phyloP scores from a whole-genome alignment of 148 eudicot species.

The Rhododendron vialii region DNA sequence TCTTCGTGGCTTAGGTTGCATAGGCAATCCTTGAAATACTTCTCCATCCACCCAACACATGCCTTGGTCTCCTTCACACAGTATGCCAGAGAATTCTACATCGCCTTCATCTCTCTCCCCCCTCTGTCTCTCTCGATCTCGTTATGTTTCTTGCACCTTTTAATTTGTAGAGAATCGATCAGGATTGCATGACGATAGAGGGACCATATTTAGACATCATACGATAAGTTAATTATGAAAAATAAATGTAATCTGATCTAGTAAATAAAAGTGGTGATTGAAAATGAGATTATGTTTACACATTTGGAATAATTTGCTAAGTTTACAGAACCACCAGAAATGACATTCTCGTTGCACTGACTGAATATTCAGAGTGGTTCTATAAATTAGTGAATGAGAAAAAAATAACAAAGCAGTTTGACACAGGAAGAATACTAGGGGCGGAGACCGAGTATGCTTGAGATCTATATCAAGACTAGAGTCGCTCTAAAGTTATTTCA shows the following conservation, averaged over 20 bases:
- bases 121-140: background rate
- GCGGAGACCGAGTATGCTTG: too few species aligned
- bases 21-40: slow-evolving; percentile 75
- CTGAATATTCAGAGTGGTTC: background rate
- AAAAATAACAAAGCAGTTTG: background rate
- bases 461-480: too few species aligned
- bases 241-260: background rate
- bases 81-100: slow-evolving; percentile 28
- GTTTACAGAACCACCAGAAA: background rate
- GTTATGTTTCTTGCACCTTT: background rate
- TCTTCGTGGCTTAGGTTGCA: slow-evolving; percentile 52
- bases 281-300: background rate
- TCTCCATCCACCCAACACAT: slow-evolving; percentile 67
- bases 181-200: background rate
- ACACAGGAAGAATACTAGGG: too few species aligned
- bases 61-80: slow-evolving; percentile 33
- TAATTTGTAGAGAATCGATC: background rate
- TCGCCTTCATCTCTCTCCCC: slow-evolving; percentile 7
- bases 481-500: too few species aligned
- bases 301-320: background rate
- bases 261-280: background rate
- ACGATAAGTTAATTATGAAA: background rate
- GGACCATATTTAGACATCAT: background rate
- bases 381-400: background rate
- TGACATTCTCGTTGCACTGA: background rate